Evolutionary conservation across 345 rosid species (phyloP), one percentile per base, ranked within the genome.

Genomic region (Hibiscus trionum): DNA sequence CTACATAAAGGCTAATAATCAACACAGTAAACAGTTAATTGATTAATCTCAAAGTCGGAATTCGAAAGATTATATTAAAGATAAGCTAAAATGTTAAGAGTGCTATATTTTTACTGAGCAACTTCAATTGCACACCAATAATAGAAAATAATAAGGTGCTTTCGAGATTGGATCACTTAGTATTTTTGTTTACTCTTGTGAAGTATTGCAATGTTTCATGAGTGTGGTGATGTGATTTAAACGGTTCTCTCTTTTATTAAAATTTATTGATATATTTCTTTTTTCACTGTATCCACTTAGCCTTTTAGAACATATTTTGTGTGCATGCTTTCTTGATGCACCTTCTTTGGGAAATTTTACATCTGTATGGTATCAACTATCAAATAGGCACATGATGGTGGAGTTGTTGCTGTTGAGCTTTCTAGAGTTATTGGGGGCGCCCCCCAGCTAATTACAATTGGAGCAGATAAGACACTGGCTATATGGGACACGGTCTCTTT

Each of bases 401-500:
- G 99, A 63, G 97, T 95, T 6, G 82, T 89, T 53, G 94, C 96
- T 78, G 83, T 91, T 84, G 99, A 95, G 82, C 96, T 95, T 70
- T 92, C 98, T 74, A 86, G 99, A 81, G 99, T 95, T 71, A 88
- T 86, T 78, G 99, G 98, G 80, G 90, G 87, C 77, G 85, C 98
- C 81, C 99, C 99, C 0, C 99, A 93, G 60, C 89, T 93, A 72
- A 88, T 95, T 77, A 92, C 98, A 47, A 89, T 95, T 79, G 99
- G 99, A 78, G 98, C 98, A 66, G 99, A 95, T 79, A 95, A 95
- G 85, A 84, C 98, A 57, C 79, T 95, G 81, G 97, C 99, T 74
- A 92, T 93, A 84, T 95, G 99, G 99, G 99, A 95, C 80, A 95
- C 99, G 29, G 83, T 91, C 76, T 88, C 99, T 69, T 95, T 92